A percentile compares a stretch with the other conserved stretches of the same genome.
Evolutionary conservation across 257 asterid genomes (phyloP).

Genomic region (Euphrasia confusa): DNA sequence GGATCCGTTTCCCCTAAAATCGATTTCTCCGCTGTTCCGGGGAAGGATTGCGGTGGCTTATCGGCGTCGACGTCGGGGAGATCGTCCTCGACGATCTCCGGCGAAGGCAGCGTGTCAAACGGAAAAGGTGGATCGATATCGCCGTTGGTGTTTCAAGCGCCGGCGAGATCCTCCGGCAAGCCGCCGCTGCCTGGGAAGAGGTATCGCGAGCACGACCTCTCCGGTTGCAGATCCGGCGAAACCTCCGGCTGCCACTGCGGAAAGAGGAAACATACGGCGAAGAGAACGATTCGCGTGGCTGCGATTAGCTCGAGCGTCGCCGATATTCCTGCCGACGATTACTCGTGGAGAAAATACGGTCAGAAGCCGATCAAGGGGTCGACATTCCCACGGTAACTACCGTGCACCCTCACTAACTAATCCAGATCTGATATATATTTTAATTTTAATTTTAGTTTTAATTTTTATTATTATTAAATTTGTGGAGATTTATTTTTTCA

Average conservation of each 20-base stretch:
- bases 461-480: neutral
- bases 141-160: conserved; percentile 32
- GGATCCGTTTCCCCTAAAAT: conserved; percentile 25
- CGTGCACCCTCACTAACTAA: neutral
- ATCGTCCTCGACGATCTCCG: conserved; percentile 59
- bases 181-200: conserved; percentile 59
- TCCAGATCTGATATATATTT: neutral
- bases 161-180: conserved; percentile 41
- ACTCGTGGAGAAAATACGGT: conserved; percentile 23
- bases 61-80: conserved; percentile 45
- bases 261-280: conserved; percentile 33
- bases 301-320: conserved; percentile 12
- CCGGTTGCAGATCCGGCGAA: conserved; percentile 47
- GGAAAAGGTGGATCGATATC: conserved; percentile 39
- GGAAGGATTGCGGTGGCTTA: conserved; percentile 10
- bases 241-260: conserved; percentile 63
- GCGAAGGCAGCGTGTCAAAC: conserved; percentile 74
- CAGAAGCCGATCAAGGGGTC: conserved; percentile 26
- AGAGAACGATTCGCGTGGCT: conserved; percentile 15
- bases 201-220: conserved; percentile 61
- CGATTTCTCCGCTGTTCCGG: neutral
- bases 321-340: conserved; percentile 21
- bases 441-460: no score
- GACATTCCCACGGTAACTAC: conserved; percentile 19
- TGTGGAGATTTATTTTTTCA: conserved; percentile 16